phyloP scores from a whole-genome alignment of 2,329 filamentous ascomycete genomes.

The Diaporthe amygdali region DNA sequence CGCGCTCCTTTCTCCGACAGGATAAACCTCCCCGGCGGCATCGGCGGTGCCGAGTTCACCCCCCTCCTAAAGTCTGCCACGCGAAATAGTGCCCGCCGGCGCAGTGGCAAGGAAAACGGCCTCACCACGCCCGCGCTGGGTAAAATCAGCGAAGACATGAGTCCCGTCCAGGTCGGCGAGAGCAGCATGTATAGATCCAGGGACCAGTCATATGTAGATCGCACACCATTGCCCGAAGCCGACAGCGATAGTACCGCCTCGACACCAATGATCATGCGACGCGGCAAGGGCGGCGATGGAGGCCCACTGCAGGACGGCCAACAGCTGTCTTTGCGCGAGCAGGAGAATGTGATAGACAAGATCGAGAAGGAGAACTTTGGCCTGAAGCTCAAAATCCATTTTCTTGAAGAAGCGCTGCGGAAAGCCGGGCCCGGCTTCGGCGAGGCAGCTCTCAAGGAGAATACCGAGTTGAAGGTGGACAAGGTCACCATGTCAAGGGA shows the following conservation, averaged over 20 bases:
- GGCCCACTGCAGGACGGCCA: conserved; percentile 80
- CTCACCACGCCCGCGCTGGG: conserved; percentile 72
- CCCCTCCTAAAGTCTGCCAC: conserved; percentile 86
- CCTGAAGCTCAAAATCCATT: conserved; percentile 95
- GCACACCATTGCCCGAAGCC: conserved; percentile 77
- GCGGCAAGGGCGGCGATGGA: conserved; percentile 56
- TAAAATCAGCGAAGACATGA: conserved; percentile 73
- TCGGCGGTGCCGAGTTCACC: conserved; percentile 83
- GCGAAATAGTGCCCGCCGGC: conserved; percentile 71
- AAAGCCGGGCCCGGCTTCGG: conserved; percentile 91
- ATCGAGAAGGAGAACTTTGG: conserved; percentile 99
- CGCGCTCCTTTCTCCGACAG: conserved; percentile 74
- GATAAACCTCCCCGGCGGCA: conserved; percentile 70
- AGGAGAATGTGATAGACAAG: conserved; percentile 93
- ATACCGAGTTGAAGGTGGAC: conserved; percentile 94
- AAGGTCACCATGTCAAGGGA: conserved; percentile 90
- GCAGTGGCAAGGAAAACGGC: conserved; percentile 65
- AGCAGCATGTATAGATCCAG: conserved; percentile 73
- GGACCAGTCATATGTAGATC: conserved; percentile 68
- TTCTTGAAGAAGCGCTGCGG: conserved; percentile 86
- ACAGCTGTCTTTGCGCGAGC: conserved; percentile 88
- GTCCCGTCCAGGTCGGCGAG: conserved; percentile 75
- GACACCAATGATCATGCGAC: conserved; percentile 77
- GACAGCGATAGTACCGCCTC: conserved; percentile 82
- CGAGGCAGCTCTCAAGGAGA: conserved; percentile 87